Conservation (phyloP, 352 stramenopile species). For the Phytopythium cucurbitacearum region DNA sequence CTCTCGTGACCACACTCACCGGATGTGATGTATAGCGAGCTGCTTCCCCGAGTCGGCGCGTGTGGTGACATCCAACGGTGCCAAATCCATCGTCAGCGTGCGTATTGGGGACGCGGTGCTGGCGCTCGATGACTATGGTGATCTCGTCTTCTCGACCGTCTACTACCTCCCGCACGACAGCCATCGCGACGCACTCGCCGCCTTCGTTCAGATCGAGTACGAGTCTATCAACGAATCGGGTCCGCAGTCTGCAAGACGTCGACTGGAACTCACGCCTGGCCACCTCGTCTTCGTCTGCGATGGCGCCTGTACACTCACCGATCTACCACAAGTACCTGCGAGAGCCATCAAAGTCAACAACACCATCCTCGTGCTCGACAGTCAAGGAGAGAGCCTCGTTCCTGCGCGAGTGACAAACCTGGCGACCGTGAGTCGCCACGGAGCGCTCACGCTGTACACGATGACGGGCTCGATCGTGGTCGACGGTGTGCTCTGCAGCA, state of each 20-base stretch:
- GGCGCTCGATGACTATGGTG: constrained; percentile 31
- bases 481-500: constrained; percentile 66
- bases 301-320: constrained; percentile 6
- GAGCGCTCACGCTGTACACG: constrained; percentile 61
- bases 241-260: not conserved
- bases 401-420: constrained; percentile 24
- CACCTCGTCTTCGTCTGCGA: constrained; percentile 32
- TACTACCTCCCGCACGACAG: constrained; percentile 69
- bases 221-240: constrained; percentile 12
- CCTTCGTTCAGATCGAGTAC: constrained; percentile 32
- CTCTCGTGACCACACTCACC: not conserved
- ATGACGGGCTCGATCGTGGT: constrained; percentile 64
- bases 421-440: constrained; percentile 12
- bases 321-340: constrained; percentile 39
- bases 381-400: not conserved
- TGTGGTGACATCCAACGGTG: constrained; percentile 21
- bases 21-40: constrained; percentile 22
- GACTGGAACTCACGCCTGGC: constrained; percentile 37
- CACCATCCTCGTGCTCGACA: constrained; percentile 30
- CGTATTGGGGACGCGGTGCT: constrained; percentile 50
- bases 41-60: constrained; percentile 56
- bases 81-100: constrained; percentile 18
- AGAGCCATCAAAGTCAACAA: constrained; percentile 41
- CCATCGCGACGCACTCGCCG: constrained; percentile 2
- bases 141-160: constrained; percentile 37